These are phyloP conservation scores for Ceratonia siliqua DNA, from an alignment of 306 rosid species.

Conservation along the genomic window DNA sequence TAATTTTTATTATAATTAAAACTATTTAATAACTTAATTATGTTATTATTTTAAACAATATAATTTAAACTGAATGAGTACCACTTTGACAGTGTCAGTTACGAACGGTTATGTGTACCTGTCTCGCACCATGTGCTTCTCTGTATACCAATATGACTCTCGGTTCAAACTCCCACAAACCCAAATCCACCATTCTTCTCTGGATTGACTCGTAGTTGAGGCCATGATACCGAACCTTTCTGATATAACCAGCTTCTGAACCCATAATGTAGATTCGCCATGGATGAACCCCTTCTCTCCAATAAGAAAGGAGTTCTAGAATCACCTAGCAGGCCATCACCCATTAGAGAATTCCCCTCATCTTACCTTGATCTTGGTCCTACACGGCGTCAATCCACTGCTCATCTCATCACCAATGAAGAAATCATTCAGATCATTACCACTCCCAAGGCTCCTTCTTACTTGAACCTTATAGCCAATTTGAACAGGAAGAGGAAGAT, in stretches of 20 bases:
- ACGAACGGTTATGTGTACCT: background rate
- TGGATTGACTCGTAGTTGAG: slow-evolving; percentile 38
- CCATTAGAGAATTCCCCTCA: slow-evolving; percentile 25
- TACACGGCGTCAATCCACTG: slow-evolving; percentile 26
- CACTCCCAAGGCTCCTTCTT: slow-evolving; percentile 41
- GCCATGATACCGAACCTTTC: background rate
- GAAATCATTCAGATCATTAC: slow-evolving; percentile 37
- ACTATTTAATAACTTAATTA: too few species aligned
- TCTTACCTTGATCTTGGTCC: slow-evolving; percentile 39
- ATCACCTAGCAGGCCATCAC: slow-evolving; percentile 36
- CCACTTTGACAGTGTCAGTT: slow-evolving; percentile 9
- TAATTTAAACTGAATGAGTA: too few species aligned
- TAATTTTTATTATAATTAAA: too few species aligned
- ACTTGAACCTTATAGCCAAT: slow-evolving; percentile 48
- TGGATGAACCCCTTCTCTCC: slow-evolving; percentile 54
- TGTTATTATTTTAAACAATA: too few species aligned
- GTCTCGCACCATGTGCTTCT: background rate
- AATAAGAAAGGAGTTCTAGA: background rate
- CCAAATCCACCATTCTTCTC: slow-evolving; percentile 23
- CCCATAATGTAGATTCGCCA: slow-evolving; percentile 31
- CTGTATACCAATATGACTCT: background rate
- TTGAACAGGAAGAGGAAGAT: slow-evolving; percentile 42
- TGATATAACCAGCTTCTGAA: background rate
- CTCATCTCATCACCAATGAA: slow-evolving; percentile 44
- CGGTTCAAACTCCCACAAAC: background rate